Conservation (phyloP, 2,329 filamentous ascomycete genomes). For the Epichloe glyceriae region DNA sequence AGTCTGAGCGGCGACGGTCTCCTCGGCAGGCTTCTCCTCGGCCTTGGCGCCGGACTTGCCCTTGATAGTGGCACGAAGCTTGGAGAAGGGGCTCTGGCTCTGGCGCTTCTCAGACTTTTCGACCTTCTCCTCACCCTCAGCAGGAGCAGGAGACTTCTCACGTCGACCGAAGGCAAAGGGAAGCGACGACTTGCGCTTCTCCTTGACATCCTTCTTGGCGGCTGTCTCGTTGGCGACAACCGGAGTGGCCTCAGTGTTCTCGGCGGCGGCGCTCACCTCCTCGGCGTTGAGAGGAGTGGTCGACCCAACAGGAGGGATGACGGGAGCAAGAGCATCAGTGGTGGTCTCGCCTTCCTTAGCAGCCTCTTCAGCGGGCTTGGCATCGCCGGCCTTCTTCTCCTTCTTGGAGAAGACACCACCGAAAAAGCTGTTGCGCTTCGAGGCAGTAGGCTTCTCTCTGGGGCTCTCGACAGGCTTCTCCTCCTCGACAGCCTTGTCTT, state of each 20-base stretch:
- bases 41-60: conserved; percentile 29
- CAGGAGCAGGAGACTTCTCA: conserved; percentile 45
- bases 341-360: conserved; percentile 30
- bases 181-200: conserved; percentile 72
- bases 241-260: conserved; percentile 32
- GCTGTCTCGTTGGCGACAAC: conserved; percentile 39
- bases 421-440: conserved; percentile 47
- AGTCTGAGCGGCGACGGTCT: conserved; percentile 18
- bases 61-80: conserved; percentile 46
- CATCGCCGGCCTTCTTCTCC: conserved; percentile 45
- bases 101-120: conserved; percentile 17
- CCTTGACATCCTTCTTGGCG: conserved; percentile 52
- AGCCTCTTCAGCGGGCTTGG: conserved; percentile 27
- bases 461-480: conserved; percentile 27
- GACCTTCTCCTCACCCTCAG: conserved; percentile 43
- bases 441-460: conserved; percentile 35
- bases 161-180: conserved; percentile 71
- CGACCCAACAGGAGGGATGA: conserved; percentile 46
- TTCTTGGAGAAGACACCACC: conserved; percentile 38
- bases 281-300: conserved; percentile 43
- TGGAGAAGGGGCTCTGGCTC: conserved; percentile 38
- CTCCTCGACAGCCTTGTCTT: conserved; percentile 22
- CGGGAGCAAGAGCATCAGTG: conserved; percentile 40
- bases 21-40: conserved; percentile 27
- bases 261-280: conserved; percentile 37